These are phyloP conservation scores for Fusarium sp. DNA, from an alignment of 2,329 filamentous ascomycete genomes.

Conservation along the genomic window DNA sequence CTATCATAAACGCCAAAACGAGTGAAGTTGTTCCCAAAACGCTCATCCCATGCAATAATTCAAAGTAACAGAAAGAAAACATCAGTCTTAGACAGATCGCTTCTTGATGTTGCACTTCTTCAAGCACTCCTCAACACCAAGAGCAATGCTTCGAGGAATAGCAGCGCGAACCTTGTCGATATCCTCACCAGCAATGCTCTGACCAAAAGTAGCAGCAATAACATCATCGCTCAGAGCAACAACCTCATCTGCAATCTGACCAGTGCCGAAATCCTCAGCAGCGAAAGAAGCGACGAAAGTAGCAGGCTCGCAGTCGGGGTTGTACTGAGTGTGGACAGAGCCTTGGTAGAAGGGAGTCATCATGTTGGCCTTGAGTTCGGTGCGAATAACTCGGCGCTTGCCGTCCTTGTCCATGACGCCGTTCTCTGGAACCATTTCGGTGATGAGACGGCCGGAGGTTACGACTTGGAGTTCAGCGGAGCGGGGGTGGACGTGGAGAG, in stretches of 20 bases:
- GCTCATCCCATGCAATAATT: background rate
- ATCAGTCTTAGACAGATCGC: slow-evolving; percentile 50
- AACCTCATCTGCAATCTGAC: slow-evolving; percentile 62
- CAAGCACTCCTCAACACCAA: slow-evolving; percentile 65
- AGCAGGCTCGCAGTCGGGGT: slow-evolving; percentile 63
- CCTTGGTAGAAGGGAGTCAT: slow-evolving; percentile 67
- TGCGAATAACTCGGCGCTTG: slow-evolving; percentile 56
- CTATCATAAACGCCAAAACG: slow-evolving; percentile 15
- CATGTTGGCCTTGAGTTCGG: slow-evolving; percentile 56
- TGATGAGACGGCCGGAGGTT: slow-evolving; percentile 59
- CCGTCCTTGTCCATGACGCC: slow-evolving; percentile 53
- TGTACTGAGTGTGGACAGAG: slow-evolving; percentile 66
- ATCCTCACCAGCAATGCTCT: slow-evolving; percentile 59
- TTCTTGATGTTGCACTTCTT: slow-evolving; percentile 49
- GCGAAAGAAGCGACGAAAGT: slow-evolving; percentile 63
- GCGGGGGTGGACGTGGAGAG: slow-evolving; percentile 66
- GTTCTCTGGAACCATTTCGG: slow-evolving; percentile 66
- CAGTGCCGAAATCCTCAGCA: slow-evolving; percentile 63
- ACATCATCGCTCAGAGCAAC: slow-evolving; percentile 60
- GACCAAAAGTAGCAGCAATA: slow-evolving; percentile 59
- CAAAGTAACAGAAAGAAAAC: background rate
- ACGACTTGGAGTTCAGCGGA: slow-evolving; percentile 65
- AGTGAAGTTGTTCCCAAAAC: background rate
- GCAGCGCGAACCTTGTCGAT: slow-evolving; percentile 56
- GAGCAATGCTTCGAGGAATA: slow-evolving; percentile 60